Base-by-base conservation (phyloP, 441 rosid species). In the Populus hybrid region DNA sequence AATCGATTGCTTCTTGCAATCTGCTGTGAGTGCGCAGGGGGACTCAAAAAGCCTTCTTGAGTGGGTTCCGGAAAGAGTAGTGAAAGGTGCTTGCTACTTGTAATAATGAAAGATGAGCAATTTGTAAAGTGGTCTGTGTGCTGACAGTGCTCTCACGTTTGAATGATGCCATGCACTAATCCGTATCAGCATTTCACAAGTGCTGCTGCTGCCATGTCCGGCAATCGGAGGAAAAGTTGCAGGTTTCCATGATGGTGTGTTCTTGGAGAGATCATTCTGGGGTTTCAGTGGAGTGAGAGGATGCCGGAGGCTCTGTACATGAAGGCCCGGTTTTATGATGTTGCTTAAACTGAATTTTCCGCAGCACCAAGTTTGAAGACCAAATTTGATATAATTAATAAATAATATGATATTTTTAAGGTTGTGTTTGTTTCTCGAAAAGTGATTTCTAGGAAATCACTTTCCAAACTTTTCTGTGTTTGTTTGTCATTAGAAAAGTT, bases 1-100 rank as follows among this genome's bases (percentile, higher is more conserved):
- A 61, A 74, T 74, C 26, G 77, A 74, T 74, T 74, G 38, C 77
- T 6, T 38, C 28, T 34, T 11, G 20, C n/a, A 23, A 20, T 35
- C 42, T 75, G 24, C 9, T 40, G 10, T 32, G 14, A 74, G 71
- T 40, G 64, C 77, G 77, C 71, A 16, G 64, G 32, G n/a, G 21
- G 21, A 20, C 68, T 53, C 21, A 16, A 53, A 3, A 53, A 3
- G 64, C 40, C 74, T 35, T 42, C 24, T 23, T 40, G 18, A 40
- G 32, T 32, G 76, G 68, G 3, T 10, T 73, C 10, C 3, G 34
- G 69, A 63, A 63, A 63, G 59, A 11, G 4, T n/a, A 3, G 11
- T 11, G 10, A 34, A 1, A 9, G 53, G n/a, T 32, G 30, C 26
- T 46, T 69, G 65, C 28, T 30, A 70, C 64, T 38, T 77, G 75